Evolutionary conservation across 1,284 basidiomycete species (phyloP).

Genomic region (Takashimella koratensis): DNA sequence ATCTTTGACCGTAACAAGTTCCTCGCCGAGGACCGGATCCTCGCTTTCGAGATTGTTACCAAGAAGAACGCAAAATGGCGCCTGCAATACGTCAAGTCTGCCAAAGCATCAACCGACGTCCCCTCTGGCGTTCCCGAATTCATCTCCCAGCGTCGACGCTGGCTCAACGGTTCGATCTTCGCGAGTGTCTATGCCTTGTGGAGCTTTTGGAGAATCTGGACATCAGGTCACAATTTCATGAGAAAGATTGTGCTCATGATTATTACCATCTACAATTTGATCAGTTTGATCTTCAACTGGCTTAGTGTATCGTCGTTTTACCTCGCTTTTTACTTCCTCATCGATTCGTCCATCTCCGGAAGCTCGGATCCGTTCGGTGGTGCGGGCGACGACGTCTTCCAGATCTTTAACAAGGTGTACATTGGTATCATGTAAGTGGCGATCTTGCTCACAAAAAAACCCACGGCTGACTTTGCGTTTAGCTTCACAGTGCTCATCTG

Average conservation of each 20-base stretch:
- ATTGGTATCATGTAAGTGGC: constrained; percentile 53
- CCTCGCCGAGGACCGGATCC: constrained; percentile 59
- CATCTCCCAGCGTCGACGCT: constrained; percentile 83
- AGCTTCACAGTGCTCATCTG: constrained; percentile 35
- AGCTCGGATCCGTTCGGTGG: constrained; percentile 68
- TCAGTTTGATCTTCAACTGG: constrained; percentile 49
- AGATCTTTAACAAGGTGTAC: constrained; percentile 65
- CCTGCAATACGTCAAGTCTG: constrained; percentile 85
- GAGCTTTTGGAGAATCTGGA: constrained; percentile 81
- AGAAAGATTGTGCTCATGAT: constrained; percentile 75
- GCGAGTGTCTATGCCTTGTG: constrained; percentile 81
- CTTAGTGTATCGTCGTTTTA: constrained; percentile 69
- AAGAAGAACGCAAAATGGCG: constrained; percentile 53
- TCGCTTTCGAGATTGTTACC: constrained; percentile 44
- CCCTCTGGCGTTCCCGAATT: constrained; percentile 73
- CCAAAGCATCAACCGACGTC: constrained; percentile 81
- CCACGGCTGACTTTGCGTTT: background rate
- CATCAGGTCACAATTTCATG: constrained; percentile 82
- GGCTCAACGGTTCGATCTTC: constrained; percentile 69
- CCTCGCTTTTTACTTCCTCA: constrained; percentile 54
- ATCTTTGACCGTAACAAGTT: constrained; percentile 77
- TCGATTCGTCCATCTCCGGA: constrained; percentile 61
- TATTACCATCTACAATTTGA: constrained; percentile 41
- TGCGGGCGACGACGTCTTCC: constrained; percentile 70
- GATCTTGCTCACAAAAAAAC: background rate